A percentile compares a stretch with the other conserved stretches of the same genome.
phyloP scores from a whole-genome alignment of 176 grass and related monocot genomes.

The Paspalum vaginatum region DNA sequence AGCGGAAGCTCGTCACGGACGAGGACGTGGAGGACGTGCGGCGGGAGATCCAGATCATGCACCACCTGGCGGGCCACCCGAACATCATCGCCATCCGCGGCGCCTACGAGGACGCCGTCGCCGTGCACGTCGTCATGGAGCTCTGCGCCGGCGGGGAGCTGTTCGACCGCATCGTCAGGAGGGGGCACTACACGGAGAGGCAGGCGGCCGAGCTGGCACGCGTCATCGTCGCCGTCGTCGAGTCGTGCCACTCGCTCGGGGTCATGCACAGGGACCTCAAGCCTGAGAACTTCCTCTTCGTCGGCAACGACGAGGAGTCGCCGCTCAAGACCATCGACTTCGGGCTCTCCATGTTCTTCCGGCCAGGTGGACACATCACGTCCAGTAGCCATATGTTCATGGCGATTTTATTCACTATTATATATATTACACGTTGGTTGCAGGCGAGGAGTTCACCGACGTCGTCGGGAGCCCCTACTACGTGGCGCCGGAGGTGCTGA shows the following conservation, averaged over 20 bases:
- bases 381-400: no score
- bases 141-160: slow-evolving; percentile 59
- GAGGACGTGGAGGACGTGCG: slow-evolving; percentile 72
- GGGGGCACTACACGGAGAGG: slow-evolving; percentile 55
- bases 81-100: slow-evolving; percentile 50
- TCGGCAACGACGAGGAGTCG: slow-evolving; percentile 46
- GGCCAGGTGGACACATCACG: slow-evolving; percentile 32
- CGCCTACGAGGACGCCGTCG: slow-evolving; percentile 53
- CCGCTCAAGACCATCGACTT: slow-evolving; percentile 66
- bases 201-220: slow-evolving; percentile 47
- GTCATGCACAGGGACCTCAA: slow-evolving; percentile 62
- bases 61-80: slow-evolving; percentile 59
- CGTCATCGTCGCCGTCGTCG: slow-evolving; percentile 51
- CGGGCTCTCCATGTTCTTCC: slow-evolving; percentile 65
- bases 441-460: slow-evolving; percentile 54
- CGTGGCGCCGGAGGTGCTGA: slow-evolving; percentile 62
- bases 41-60: slow-evolving; percentile 70
- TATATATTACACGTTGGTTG: neutral
- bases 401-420: no score
- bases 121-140: slow-evolving; percentile 64
- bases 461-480: slow-evolving; percentile 64
- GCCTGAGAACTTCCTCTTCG: slow-evolving; percentile 55
- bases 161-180: slow-evolving; percentile 55
- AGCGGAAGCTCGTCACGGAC: slow-evolving; percentile 67
- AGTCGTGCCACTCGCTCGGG: slow-evolving; percentile 58